phyloP scores from a whole-genome alignment of 2,329 filamentous ascomycete species.

The Bimuria novae-zelandiae region DNA sequence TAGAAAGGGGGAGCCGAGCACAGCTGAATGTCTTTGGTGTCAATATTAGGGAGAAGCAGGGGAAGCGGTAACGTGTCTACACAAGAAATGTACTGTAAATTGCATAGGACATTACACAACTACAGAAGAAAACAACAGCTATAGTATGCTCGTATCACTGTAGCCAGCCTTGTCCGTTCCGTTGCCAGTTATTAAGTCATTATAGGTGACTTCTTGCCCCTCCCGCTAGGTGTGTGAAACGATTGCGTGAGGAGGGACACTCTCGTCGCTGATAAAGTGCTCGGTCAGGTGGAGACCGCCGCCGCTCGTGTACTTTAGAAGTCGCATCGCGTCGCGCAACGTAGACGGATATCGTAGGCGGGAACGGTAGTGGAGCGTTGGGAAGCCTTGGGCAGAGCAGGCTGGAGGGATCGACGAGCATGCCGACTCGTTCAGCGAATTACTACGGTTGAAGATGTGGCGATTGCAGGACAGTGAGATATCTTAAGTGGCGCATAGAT shows the following conservation, averaged over 20 bases:
- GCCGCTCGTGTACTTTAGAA: background rate
- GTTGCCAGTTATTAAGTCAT: constrained; percentile 3
- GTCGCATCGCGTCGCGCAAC: background rate
- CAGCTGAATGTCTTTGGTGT: constrained; percentile 21
- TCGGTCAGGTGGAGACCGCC: constrained; percentile 2
- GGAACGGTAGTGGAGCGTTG: no score
- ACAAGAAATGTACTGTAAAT: constrained; percentile 16
- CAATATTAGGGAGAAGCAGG: constrained; percentile 19
- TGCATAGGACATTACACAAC: constrained; percentile 14
- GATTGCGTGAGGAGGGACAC: constrained; percentile 13
- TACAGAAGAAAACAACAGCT: constrained; percentile 15
- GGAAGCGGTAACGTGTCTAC: constrained; percentile 18
- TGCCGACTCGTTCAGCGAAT: no score
- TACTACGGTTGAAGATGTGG: no score
- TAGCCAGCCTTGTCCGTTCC: constrained; percentile 7
- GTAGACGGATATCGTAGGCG: no score
- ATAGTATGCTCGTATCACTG: constrained; percentile 14
- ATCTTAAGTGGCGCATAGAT: no score
- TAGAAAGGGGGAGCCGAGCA: constrained; percentile 21
- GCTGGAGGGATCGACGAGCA: no score
- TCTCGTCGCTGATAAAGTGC: background rate
- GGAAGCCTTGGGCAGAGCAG: no score
- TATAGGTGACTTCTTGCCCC: constrained; percentile 10
- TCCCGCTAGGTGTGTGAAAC: no score
- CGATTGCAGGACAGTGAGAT: no score